Conservation (phyloP, 1,139 yeast genomes). For the Hyphopichia fennica region DNA sequence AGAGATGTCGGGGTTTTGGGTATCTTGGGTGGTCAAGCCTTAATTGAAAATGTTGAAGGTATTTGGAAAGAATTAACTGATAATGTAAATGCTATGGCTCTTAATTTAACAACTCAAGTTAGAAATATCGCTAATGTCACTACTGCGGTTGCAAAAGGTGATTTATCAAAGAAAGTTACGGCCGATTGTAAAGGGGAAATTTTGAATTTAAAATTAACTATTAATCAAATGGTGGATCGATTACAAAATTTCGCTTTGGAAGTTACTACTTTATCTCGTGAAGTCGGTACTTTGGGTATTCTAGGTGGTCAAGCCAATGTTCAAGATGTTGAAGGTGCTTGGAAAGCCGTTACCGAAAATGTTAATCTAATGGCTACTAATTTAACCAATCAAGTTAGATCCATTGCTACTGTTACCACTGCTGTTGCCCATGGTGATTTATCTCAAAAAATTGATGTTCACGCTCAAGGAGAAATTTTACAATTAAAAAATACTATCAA, state of each 20-base stretch:
- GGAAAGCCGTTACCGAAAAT: constrained; percentile 89
- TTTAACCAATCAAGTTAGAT: constrained; percentile 83
- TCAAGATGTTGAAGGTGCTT: constrained; percentile 89
- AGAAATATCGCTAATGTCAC: constrained; percentile 89
- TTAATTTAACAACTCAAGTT: constrained; percentile 82
- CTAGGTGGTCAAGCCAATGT: constrained; percentile 92
- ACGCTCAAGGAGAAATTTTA: constrained; percentile 83
- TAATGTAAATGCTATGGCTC: constrained; percentile 89
- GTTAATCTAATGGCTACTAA: constrained; percentile 90
- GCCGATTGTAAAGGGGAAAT: constrained; percentile 91
- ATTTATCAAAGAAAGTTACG: constrained; percentile 78
- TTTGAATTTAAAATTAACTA: constrained; percentile 74
- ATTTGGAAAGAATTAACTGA: constrained; percentile 89
- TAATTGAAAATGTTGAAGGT: constrained; percentile 80
- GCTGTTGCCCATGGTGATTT: constrained; percentile 92
- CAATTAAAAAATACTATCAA: constrained; percentile 79
- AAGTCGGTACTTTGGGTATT: constrained; percentile 88
- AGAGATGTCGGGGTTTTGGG: constrained; percentile 91
- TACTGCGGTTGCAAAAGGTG: constrained; percentile 92
- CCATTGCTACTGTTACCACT: constrained; percentile 87
- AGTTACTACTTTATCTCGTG: constrained; percentile 82
- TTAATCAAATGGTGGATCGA: constrained; percentile 85
- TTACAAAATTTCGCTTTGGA: constrained; percentile 86
- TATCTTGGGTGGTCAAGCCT: constrained; percentile 84
- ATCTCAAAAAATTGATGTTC: constrained; percentile 84